These are phyloP conservation scores for Trichomonascaceae sp. DNA, from an alignment of 1,139 yeast genomes.

Conservation along the genomic window DNA sequence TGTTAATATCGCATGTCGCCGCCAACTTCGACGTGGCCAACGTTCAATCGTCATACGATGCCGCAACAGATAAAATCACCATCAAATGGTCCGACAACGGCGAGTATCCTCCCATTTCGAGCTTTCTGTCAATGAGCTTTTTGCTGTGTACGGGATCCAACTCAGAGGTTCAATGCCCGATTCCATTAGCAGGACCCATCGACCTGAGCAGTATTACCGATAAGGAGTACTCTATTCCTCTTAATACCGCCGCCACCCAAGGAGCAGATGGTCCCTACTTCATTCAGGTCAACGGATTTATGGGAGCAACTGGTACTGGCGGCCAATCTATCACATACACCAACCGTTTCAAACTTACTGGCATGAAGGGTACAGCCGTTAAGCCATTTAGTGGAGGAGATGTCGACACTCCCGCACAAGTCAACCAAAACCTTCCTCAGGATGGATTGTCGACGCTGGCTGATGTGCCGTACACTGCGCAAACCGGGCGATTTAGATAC, in stretches of 20 bases:
- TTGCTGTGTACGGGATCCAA: slow-evolving; percentile 59
- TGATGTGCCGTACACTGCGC: slow-evolving; percentile 52
- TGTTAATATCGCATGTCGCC: no score
- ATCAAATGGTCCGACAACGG: slow-evolving; percentile 53
- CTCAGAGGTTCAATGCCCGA: slow-evolving; percentile 22
- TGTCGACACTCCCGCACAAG: slow-evolving; percentile 34
- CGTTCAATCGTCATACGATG: slow-evolving; percentile 31
- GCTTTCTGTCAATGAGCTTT: slow-evolving; percentile 38
- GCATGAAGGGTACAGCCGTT: slow-evolving; percentile 52
- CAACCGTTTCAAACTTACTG: slow-evolving; percentile 47
- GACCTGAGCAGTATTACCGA: slow-evolving; percentile 1
- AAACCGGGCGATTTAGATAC: slow-evolving; percentile 60
- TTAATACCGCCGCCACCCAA: slow-evolving; percentile 30
- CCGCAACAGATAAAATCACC: slow-evolving; percentile 33
- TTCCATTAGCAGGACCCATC: slow-evolving; percentile 1
- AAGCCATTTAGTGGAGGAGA: slow-evolving; percentile 30
- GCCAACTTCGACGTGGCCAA: slow-evolving; percentile 33
- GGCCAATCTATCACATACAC: slow-evolving; percentile 62
- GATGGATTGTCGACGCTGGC: slow-evolving; percentile 24
- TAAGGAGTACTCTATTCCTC: slow-evolving; percentile 12
- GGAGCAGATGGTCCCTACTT: slow-evolving; percentile 56
- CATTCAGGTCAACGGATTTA: slow-evolving; percentile 48
- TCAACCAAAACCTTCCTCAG: slow-evolving; percentile 8
- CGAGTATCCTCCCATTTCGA: slow-evolving; percentile 33
- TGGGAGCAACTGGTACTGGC: slow-evolving; percentile 18